These are phyloP conservation scores for Vachellia pachyceras DNA, from an alignment of 306 rosid genomes.

Conservation along the genomic window DNA sequence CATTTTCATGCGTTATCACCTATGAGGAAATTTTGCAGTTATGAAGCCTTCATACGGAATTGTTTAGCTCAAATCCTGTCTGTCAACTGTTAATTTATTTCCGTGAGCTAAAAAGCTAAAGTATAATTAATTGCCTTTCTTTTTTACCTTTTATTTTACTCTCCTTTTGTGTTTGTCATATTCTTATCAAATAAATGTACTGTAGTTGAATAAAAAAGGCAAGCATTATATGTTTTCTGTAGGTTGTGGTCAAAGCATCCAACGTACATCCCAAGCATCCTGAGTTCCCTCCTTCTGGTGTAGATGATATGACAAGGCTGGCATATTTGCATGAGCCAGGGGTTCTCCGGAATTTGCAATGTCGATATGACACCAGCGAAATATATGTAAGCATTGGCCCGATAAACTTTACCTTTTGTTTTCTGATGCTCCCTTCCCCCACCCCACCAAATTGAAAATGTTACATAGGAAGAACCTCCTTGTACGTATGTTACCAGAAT, in stretches of 20 bases:
- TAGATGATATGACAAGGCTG: conserved; percentile 94
- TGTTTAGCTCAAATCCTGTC: not conserved
- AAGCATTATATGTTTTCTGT: conserved; percentile 12
- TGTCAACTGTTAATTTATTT: not conserved
- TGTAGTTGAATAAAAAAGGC: not conserved
- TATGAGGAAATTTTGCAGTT: not conserved
- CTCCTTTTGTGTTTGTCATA: not conserved
- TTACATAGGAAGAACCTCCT: not conserved
- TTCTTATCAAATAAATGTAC: not conserved
- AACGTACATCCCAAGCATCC: conserved; percentile 84
- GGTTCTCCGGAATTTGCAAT: conserved; percentile 75
- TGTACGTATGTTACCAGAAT: too few relatives aligned
- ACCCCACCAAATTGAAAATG: not conserved
- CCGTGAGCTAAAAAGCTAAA: not conserved
- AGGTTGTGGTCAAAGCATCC: conserved; percentile 71
- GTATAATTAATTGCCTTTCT: not conserved
- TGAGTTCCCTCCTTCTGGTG: conserved; percentile 85
- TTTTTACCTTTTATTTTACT: not conserved
- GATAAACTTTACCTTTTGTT: not conserved
- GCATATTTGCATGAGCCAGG: conserved; percentile 98
- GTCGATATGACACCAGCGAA: conserved; percentile 69
- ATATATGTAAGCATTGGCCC: conserved; percentile 74
- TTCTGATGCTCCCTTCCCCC: not conserved
- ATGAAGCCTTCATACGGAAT: not conserved
- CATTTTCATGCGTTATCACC: too few relatives aligned